Evolutionary conservation across 257 asterid species (phyloP), one percentile per base, ranked within the genome.

Genomic region (Buddleja alternifolia): DNA sequence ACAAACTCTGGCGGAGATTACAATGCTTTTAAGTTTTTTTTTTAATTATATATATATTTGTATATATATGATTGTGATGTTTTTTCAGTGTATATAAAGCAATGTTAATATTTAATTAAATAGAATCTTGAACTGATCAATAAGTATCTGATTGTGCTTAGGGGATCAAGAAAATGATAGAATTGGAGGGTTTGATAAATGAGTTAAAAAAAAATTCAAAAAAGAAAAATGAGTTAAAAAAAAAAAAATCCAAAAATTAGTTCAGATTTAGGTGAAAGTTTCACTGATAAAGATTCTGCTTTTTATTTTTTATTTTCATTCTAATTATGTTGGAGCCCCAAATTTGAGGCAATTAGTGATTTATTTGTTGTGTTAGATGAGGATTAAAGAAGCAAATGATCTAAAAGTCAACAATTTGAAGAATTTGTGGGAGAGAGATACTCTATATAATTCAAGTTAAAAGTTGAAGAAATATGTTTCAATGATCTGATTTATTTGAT

Each of bases 1-100:
- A 78, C 97, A 69, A 88, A 81, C 90, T 78, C 72, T 58, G 81
- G 84, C 92, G 94, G 90, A 84, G 37, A 66, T 15, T 51, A 72
- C 94, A 75, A 83, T 20, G 92, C 70, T 71, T 36, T 44, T 32
- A n/a, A 40, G 42, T 6, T 37, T 46, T 47, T 66, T 45, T 67
- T 45, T 20, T 34, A 46, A 8, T 59, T 54, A 54, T 51, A 57
- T 66, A n/a, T n/a, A n/a, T n/a, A 55, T 39, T 60, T 60, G 54
- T 53, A 54, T 23, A 12, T 14, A 4, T 63, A 4, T 10, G 44
- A 12, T 23, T 17, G 14, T 55, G 0, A 17, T 55, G 0, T 58
- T 21, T 57, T 25, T 36, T 45, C 8, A 48, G 48, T 66, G 67
- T 52, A 12, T 59, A 44, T 60, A 19, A 71, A 41, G 42, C 25